phyloP scores from a whole-genome alignment of 2,329 filamentous ascomycete species.

The Fusarium poae region DNA sequence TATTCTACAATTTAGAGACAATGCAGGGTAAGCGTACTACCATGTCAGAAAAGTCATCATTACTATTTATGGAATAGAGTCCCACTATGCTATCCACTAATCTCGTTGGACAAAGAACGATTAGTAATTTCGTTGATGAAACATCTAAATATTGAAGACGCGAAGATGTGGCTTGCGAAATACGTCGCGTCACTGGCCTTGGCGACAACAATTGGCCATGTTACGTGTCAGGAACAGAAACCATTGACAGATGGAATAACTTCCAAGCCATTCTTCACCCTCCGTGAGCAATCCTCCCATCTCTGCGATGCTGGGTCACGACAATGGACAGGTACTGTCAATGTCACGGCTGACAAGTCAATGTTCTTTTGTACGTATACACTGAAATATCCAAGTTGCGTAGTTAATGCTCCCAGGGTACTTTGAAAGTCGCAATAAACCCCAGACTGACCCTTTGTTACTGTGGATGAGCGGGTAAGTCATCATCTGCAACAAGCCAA shows the following conservation, averaged over 20 bases:
- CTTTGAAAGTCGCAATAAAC: conserved; percentile 31
- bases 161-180: conserved; percentile 10
- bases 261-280: not conserved
- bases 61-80: not conserved
- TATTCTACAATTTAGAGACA: not conserved
- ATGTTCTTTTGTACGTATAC: conserved; percentile 34
- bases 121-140: not conserved
- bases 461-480: conserved; percentile 42
- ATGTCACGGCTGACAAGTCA: conserved; percentile 30
- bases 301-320: conserved; percentile 30
- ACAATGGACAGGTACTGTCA: conserved; percentile 32
- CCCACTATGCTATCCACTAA: not conserved
- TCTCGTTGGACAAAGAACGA: not conserved
- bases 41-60: not conserved
- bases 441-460: conserved; percentile 31
- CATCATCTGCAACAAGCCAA: not conserved
- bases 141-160: not conserved
- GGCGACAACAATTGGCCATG: not conserved
- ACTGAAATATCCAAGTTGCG: accelerated
- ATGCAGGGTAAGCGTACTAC: not conserved
- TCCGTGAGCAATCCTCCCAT: conserved; percentile 20
- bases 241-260: not conserved
- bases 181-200: not conserved
- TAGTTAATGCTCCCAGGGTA: conserved; percentile 14
- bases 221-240: conserved; percentile 6